Percentiles rank a stretch among this genome's conserved stretches.
These are phyloP conservation scores for Paraurostyla sp. DNA, from an alignment of 73 alveolate genomes.

Conservation along the genomic window DNA sequence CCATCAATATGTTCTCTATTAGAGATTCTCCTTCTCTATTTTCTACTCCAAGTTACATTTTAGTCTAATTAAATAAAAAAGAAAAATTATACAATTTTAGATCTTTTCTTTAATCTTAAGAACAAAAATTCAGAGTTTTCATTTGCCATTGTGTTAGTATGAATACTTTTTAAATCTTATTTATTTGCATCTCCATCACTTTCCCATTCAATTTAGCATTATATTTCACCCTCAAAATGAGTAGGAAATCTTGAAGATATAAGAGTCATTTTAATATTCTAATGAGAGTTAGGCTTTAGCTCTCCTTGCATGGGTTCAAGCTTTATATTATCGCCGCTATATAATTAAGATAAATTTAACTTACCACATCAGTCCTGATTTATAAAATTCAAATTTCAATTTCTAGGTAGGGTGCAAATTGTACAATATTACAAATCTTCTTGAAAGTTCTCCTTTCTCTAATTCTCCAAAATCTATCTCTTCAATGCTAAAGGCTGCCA, in stretches of 20 bases:
- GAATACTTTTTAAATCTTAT: constrained; percentile 58
- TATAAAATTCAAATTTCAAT: constrained; percentile 92
- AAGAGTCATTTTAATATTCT: constrained; percentile 85
- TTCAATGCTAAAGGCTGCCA: constrained; percentile 96
- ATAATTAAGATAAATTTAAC: constrained; percentile 3
- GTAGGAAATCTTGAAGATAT: constrained; percentile 86
- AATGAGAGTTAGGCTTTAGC: constrained; percentile 85
- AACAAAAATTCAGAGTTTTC: constrained; percentile 71
- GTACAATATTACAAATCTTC: constrained; percentile 94
- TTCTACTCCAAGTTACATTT: constrained; percentile 56
- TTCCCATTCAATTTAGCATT: constrained; percentile 92
- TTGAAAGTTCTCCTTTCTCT: constrained; percentile 86
- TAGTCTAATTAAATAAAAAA: constrained; percentile 8
- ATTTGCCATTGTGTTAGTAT: constrained; percentile 52
- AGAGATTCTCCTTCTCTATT: constrained; percentile 58
- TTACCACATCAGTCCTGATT: constrained; percentile 95
- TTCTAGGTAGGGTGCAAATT: constrained; percentile 90
- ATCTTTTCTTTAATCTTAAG: constrained; percentile 82
- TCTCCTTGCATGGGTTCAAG: constrained; percentile 89
- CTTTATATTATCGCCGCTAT: constrained; percentile 89
- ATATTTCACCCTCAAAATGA: constrained; percentile 94
- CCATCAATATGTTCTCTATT: constrained; percentile 77
- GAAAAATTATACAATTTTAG: constrained; percentile 43
- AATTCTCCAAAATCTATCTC: constrained; percentile 98
- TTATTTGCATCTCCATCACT: constrained; percentile 64